Evolutionary conservation across 139 green algal genomes (phyloP).

Genomic region (Picochlorum sp.): DNA sequence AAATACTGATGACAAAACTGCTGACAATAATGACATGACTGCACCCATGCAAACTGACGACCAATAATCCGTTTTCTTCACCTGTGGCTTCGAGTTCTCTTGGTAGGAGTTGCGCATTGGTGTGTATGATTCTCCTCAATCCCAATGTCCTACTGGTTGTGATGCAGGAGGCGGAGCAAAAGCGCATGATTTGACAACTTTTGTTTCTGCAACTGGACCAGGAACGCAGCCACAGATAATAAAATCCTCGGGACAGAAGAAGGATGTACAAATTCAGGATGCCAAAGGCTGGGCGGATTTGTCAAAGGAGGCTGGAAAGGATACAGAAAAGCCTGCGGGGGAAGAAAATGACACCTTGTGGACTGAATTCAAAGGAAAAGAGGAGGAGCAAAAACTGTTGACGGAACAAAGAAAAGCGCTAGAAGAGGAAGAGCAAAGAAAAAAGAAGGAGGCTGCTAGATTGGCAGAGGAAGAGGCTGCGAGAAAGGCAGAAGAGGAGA

Average conservation of each 20-base stretch:
- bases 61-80: too few species aligned
- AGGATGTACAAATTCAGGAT: conserved; percentile 40
- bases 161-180: conserved; percentile 4
- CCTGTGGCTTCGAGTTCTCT: background rate
- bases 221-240: conserved; percentile 30
- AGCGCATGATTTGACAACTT: conserved; percentile 30
- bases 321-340: background rate
- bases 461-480: background rate
- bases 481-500: background rate
- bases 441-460: background rate
- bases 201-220: conserved; percentile 39
- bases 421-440: conserved; percentile 9
- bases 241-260: conserved; percentile 25
- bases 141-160: background rate
- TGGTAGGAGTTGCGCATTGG: background rate
- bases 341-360: conserved; percentile 36
- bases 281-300: conserved; percentile 34
- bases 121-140: background rate
- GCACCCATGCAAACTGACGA: too few species aligned
- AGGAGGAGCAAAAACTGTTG: conserved; percentile 34
- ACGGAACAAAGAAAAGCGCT: conserved; percentile 40
- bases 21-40: background rate
- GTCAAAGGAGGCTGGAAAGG: conserved; percentile 7
- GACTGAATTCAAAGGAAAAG: conserved; percentile 36
- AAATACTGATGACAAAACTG: background rate